Conservation (phyloP, 1,284 basidiomycete species). For the Schizopora paradoxa region DNA sequence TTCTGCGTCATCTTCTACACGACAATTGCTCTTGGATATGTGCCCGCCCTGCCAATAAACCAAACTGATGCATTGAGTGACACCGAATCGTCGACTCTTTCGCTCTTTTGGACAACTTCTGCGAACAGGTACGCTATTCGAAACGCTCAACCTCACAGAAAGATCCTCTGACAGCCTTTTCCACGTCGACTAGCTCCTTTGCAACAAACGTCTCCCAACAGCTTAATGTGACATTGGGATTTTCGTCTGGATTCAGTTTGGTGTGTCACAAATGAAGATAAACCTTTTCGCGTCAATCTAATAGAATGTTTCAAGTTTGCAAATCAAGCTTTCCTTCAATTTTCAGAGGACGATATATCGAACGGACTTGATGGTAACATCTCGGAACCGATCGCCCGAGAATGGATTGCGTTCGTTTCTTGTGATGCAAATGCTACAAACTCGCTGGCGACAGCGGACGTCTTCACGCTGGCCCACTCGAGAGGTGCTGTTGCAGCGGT, state of each 20-base stretch:
- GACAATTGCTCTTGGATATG: no score
- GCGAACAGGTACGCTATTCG: no score
- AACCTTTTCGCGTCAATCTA: no score
- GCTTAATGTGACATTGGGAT: slow-evolving; percentile 32
- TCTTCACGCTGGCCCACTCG: slow-evolving; percentile 75
- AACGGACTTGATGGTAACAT: no score
- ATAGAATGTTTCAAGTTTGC: no score
- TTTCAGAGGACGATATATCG: slow-evolving; percentile 53
- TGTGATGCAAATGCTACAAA: slow-evolving; percentile 75
- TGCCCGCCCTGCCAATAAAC: slow-evolving; percentile 72
- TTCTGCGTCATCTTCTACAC: no score
- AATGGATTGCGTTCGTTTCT: slow-evolving; percentile 83
- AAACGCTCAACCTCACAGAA: no score
- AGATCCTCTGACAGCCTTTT: no score
- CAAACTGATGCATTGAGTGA: slow-evolving; percentile 46
- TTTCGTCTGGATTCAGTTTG: slow-evolving; percentile 27
- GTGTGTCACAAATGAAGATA: slow-evolving; percentile 40
- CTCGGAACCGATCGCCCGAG: slow-evolving; percentile 69
- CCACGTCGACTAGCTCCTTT: slow-evolving; percentile 13
- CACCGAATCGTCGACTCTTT: slow-evolving; percentile 50
- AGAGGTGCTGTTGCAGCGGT: slow-evolving; percentile 76
- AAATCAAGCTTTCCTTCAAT: slow-evolving; percentile 76
- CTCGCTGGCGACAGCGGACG: slow-evolving; percentile 53
- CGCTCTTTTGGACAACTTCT: slow-evolving; percentile 48
- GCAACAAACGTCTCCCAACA: slow-evolving; percentile 6